These are phyloP conservation scores for Piloderma croceum DNA, from an alignment of 768 basidiomycete genomes.

Conservation along the genomic window DNA sequence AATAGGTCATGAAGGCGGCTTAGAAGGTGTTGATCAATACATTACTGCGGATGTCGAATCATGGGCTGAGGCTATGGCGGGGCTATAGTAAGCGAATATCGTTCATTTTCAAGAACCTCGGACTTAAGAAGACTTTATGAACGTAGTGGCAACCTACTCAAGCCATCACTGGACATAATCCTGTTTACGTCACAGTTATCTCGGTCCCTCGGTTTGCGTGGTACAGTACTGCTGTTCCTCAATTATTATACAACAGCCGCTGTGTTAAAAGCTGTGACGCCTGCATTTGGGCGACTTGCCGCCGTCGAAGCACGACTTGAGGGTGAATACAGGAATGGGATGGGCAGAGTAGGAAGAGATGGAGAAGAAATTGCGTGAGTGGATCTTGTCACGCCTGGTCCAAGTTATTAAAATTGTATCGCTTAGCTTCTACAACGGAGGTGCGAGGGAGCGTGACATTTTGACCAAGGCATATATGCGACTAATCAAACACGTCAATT, in stretches of 20 bases:
- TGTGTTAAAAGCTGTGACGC: constrained; percentile 80
- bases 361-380: constrained; percentile 89
- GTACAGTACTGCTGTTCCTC: constrained; percentile 69
- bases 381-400: neutral
- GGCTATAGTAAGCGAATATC: constrained; percentile 66
- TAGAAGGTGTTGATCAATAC: constrained; percentile 83
- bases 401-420: neutral
- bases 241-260: constrained; percentile 86
- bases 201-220: constrained; percentile 79
- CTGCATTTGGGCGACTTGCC: constrained; percentile 87
- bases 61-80: constrained; percentile 81
- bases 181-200: constrained; percentile 92
- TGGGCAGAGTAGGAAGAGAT: constrained; percentile 81
- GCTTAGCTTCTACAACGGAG: constrained; percentile 86
- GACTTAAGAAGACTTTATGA: too few relatives aligned
- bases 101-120: neutral
- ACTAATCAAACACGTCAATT: constrained; percentile 85
- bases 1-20: constrained; percentile 11
- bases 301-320: constrained; percentile 83
- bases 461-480: constrained; percentile 70
- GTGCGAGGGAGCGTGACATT: constrained; percentile 75
- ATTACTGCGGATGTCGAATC: constrained; percentile 89
- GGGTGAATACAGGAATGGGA: constrained; percentile 87
- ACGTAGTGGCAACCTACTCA: constrained; percentile 82
- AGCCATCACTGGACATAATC: constrained; percentile 84